Evolutionary conservation across 2,329 filamentous ascomycete species (phyloP), one percentile per base, ranked within the genome.

Genomic region (Seiridium cupressi): DNA sequence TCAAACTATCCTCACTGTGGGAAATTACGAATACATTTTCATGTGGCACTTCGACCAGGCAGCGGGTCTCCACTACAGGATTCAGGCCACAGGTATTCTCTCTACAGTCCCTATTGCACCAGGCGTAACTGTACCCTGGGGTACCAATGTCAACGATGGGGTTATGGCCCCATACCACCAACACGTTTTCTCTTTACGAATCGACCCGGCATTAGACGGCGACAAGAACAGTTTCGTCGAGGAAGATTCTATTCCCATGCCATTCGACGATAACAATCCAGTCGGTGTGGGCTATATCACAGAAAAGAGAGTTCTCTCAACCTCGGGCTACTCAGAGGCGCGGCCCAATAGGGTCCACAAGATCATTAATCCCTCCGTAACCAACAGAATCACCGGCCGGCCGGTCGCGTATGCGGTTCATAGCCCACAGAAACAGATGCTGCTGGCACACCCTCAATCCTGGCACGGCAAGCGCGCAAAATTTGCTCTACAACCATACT

Each of bases 1-100:
- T 3, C 88, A 90, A 65, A 87, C 84, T 68, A 87, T 90, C 71
- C 84, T 88, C 63, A 90, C 88, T 0, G 79, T 90, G 2, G 85
- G 84, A 26, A 90, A 90, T 73, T 90, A 91, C 74, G 88, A 90
- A 68, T 90, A 90, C 68, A 81, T 89, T 46, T 84, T 90, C 60
- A 81, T 82, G 2, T 89, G 82, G 72, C 82, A 85, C 63, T 84
- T 90, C 62, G 84, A 89, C 68, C 86, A 86, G 51, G 80, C 84
- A 0, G 88, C 84, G 6, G 85, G 82, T 10, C 79, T 90, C 64
- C 79, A 79, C 0, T 75, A 88, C 60, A 87, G 90, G 70, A 83
- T 81, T 0, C 80, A 87, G 0, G 88, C 88, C 0, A 90, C 88
- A 0, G 88, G 89, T 1, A 88, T 91, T 59, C 80, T 91, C 36